Evolutionary conservation across 306 rosid genomes (phyloP).

Genomic region (Rubus parviflorus): DNA sequence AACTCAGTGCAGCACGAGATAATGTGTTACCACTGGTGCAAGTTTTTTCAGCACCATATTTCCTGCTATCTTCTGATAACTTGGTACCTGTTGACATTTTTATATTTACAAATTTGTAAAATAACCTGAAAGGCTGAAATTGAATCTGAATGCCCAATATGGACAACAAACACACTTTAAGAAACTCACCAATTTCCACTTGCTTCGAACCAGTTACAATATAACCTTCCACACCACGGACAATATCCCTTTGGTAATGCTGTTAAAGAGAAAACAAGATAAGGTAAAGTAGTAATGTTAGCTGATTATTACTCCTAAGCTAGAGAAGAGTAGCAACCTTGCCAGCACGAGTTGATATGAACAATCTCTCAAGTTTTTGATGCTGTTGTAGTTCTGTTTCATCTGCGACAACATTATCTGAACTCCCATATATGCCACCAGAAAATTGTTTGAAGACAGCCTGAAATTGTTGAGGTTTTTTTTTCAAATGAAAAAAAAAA

Average conservation of each 20-base stretch:
- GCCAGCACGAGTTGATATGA: slow-evolving; percentile 85
- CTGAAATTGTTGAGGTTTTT: slow-evolving; percentile 19
- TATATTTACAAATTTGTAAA: neutral
- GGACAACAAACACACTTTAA: slow-evolving; percentile 2
- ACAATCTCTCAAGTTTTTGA: slow-evolving; percentile 78
- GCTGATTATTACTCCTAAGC: slow-evolving; percentile 17
- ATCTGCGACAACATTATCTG: slow-evolving; percentile 65
- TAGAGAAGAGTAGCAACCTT: slow-evolving; percentile 51
- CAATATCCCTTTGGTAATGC: slow-evolving; percentile 91
- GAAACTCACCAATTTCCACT: slow-evolving; percentile 67
- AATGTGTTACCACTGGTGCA: slow-evolving; percentile 77
- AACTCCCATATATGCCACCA: slow-evolving; percentile 81
- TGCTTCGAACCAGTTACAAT: slow-evolving; percentile 83
- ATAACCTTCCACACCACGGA: slow-evolving; percentile 89
- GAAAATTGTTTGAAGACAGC: slow-evolving; percentile 86
- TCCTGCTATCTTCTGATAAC: slow-evolving; percentile 91
- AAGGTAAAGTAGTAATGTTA: neutral
- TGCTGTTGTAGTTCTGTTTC: slow-evolving; percentile 75
- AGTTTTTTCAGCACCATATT: slow-evolving; percentile 81
- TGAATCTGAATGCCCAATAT: slow-evolving; percentile 19
- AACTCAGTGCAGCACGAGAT: slow-evolving; percentile 63
- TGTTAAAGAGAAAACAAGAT: slow-evolving; percentile 24
- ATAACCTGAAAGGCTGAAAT: slow-evolving; percentile 4
- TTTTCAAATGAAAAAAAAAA: too few relatives aligned
- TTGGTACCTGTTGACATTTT: slow-evolving; percentile 64